These are phyloP conservation scores for Furcasterigmium furcatum DNA, from an alignment of 2,329 filamentous ascomycete species.

Conservation along the genomic window DNA sequence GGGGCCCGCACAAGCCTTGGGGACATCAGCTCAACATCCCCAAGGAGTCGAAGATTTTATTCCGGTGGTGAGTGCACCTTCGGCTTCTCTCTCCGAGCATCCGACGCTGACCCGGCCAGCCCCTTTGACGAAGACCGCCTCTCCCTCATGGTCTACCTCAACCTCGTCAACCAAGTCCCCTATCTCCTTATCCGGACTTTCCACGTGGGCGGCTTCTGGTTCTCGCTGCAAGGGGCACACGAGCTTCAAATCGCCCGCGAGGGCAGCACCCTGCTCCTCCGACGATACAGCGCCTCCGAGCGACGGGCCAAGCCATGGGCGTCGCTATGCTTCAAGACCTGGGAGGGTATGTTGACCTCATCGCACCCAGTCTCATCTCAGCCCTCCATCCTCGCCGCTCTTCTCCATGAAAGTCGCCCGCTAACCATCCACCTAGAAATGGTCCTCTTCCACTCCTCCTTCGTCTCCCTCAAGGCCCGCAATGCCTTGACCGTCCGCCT, in stretches of 20 bases:
- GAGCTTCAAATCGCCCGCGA: slow-evolving; percentile 51
- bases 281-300: slow-evolving; percentile 45
- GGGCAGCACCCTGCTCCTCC: slow-evolving; percentile 45
- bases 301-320: slow-evolving; percentile 49
- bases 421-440: slow-evolving; percentile 54
- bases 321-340: slow-evolving; percentile 52
- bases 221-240: slow-evolving; percentile 49
- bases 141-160: slow-evolving; percentile 49
- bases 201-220: slow-evolving; percentile 35
- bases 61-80: slow-evolving; percentile 47
- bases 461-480: slow-evolving; percentile 52
- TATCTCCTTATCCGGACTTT: slow-evolving; percentile 45
- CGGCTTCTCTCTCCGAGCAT: slow-evolving; percentile 2
- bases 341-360: slow-evolving; percentile 55
- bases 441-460: slow-evolving; percentile 56
- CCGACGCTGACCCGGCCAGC: slow-evolving; percentile 1
- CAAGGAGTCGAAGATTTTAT: slow-evolving; percentile 46
- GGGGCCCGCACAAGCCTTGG: slow-evolving; percentile 41
- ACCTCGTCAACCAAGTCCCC: slow-evolving; percentile 36
- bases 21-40: slow-evolving; percentile 40
- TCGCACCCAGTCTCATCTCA: too few species aligned
- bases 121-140: slow-evolving; percentile 40
- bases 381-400: not conserved
- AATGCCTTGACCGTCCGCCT: slow-evolving; percentile 41
- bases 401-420: slow-evolving; percentile 15